Conservation (phyloP, 495 filamentous ascomycete genomes). For the Parathielavia hyrcaniae region DNA sequence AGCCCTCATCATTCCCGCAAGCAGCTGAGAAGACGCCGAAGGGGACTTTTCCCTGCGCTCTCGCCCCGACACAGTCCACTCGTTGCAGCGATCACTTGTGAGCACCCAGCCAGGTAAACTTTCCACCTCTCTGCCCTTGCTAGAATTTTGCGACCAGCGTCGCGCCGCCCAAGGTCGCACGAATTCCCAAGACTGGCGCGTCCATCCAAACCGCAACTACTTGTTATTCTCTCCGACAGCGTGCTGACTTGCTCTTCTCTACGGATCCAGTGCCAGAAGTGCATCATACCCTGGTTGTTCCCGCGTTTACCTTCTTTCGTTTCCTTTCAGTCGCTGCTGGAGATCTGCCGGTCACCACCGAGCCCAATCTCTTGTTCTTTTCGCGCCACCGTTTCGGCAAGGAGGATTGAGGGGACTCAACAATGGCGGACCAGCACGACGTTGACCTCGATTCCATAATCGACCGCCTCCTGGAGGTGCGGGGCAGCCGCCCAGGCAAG, state of each 20-base stretch:
- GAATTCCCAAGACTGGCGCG: background rate
- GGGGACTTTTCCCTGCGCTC: conserved; percentile 19
- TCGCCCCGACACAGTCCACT: conserved; percentile 18
- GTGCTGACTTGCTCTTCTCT: conserved; percentile 8
- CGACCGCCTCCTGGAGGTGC: conserved; percentile 93
- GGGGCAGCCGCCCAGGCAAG: conserved; percentile 95
- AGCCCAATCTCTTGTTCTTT: conserved; percentile 19
- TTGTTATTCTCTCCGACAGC: background rate
- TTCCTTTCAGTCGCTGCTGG: conserved; percentile 17
- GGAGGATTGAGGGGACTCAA: conserved; percentile 33
- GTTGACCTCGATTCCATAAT: conserved; percentile 99
- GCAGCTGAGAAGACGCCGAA: conserved; percentile 13
- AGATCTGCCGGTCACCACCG: conserved; percentile 32
- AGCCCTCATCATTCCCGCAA: conserved; percentile 9
- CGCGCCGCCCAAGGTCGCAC: background rate
- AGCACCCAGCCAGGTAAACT: conserved; percentile 8
- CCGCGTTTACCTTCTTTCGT: conserved; percentile 17
- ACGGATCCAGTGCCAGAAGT: conserved; percentile 24
- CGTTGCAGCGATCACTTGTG: conserved; percentile 34
- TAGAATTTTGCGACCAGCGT: background rate
- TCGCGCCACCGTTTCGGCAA: conserved; percentile 39
- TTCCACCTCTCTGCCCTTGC: background rate
- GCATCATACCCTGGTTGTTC: conserved; percentile 26
- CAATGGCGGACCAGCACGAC: conserved; percentile 94
- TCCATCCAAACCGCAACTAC: background rate